Percentiles rank a stretch among this genome's conserved stretches.
These are phyloP conservation scores for Henningerozyma blattae DNA, from an alignment of 805 yeast species.

Conservation along the genomic window DNA sequence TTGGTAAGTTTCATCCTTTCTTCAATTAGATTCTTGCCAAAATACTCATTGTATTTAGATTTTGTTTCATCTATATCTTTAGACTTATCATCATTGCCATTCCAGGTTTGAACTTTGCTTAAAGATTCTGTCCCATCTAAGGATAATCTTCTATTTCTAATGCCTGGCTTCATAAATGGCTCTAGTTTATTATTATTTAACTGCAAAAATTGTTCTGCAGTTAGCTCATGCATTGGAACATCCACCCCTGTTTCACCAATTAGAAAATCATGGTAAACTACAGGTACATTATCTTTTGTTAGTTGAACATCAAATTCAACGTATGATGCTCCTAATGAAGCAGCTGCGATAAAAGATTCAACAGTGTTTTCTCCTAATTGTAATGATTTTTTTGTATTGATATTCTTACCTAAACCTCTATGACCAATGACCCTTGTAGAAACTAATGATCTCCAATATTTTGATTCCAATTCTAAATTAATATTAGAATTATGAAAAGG, in stretches of 20 bases:
- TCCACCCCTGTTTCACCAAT: conserved; percentile 95
- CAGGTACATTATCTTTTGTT: conserved; percentile 85
- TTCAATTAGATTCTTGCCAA: conserved; percentile 5
- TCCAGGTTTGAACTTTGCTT: background rate
- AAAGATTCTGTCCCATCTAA: conserved; percentile 16
- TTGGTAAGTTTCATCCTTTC: conserved; percentile 77
- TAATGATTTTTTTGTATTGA: conserved; percentile 54
- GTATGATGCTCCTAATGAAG: conserved; percentile 89
- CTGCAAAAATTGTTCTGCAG: conserved; percentile 76
- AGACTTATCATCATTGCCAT: background rate
- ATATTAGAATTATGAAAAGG: conserved; percentile 40
- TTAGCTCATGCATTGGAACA: conserved; percentile 88
- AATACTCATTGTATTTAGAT: conserved; percentile 4
- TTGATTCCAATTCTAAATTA: conserved; percentile 29
- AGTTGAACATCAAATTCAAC: conserved; percentile 95
- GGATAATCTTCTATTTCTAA: conserved; percentile 17
- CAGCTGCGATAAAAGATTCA: conserved; percentile 91
- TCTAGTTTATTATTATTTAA: conserved; percentile 26
- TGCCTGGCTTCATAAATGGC: no score
- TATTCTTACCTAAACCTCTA: conserved; percentile 87
- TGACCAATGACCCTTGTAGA: conserved; percentile 92
- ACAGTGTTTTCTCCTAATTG: conserved; percentile 94
- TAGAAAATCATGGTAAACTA: conserved; percentile 84
- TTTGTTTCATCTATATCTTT: no score
- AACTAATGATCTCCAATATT: conserved; percentile 85